These are phyloP conservation scores for Cordyceps militaris DNA, from an alignment of 2,329 filamentous ascomycete genomes.

Conservation along the genomic window DNA sequence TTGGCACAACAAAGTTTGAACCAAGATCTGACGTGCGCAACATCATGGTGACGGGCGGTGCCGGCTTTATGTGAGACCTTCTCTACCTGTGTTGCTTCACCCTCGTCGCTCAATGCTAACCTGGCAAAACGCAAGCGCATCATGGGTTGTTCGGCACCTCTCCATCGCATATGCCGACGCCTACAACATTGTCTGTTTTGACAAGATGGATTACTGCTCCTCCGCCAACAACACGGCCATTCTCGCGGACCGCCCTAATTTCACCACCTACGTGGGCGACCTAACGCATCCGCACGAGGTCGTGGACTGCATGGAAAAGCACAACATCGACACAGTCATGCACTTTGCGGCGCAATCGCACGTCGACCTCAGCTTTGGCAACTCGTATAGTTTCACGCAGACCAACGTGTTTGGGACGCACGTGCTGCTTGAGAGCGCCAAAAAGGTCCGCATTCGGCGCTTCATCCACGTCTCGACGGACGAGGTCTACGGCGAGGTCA, in stretches of 20 bases:
- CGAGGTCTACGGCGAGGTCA: slow-evolving; percentile 78
- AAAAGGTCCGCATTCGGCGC: slow-evolving; percentile 60
- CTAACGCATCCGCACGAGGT: slow-evolving; percentile 66
- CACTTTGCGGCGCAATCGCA: slow-evolving; percentile 84
- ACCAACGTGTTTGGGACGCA: slow-evolving; percentile 83
- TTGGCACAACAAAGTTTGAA: slow-evolving; percentile 62
- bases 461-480: slow-evolving; percentile 83
- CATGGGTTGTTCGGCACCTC: slow-evolving; percentile 76
- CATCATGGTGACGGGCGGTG: slow-evolving; percentile 77
- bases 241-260: slow-evolving; percentile 62
- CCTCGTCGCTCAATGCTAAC: neutral
- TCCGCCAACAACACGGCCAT: slow-evolving; percentile 71
- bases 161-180: slow-evolving; percentile 63
- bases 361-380: slow-evolving; percentile 75
- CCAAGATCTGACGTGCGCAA: slow-evolving; percentile 64
- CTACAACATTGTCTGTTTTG: slow-evolving; percentile 76
- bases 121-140: slow-evolving; percentile 48
- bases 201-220: slow-evolving; percentile 78
- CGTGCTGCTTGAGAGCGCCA: slow-evolving; percentile 69
- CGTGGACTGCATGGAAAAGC: slow-evolving; percentile 59
- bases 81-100: neutral
- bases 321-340: slow-evolving; percentile 72
- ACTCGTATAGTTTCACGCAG: slow-evolving; percentile 73
- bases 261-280: slow-evolving; percentile 73
- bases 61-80: slow-evolving; percentile 70